Evolutionary conservation across 2,329 filamentous ascomycete species (phyloP).

Genomic region (Fusarium floridanum): DNA sequence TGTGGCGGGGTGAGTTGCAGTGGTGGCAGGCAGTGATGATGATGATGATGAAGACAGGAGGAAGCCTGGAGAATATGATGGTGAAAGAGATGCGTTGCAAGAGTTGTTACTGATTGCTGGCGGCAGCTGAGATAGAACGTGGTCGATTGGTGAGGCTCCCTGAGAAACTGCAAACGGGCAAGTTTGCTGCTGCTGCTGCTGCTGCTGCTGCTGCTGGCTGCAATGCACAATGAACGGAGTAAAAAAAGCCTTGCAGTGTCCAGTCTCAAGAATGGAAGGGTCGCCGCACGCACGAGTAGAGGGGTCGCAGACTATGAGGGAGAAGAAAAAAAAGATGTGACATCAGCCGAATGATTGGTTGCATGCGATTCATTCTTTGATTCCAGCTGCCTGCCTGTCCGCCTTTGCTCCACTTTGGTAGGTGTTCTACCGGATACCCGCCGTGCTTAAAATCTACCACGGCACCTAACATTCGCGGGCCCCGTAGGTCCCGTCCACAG

Average conservation of each 20-base stretch:
- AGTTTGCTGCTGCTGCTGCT: neutral
- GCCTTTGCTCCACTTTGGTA: neutral
- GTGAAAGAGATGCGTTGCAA: neutral
- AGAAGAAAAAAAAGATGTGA: neutral
- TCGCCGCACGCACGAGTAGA: too few species aligned
- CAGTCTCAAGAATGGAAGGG: neutral
- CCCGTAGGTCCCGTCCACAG: neutral
- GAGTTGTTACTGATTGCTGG: neutral
- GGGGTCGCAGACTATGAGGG: neutral
- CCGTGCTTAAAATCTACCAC: neutral
- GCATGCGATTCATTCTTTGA: neutral
- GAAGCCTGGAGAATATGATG: neutral
- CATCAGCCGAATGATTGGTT: constrained; percentile 3
- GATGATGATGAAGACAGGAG: constrained; percentile 11
- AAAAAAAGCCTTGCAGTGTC: neutral
- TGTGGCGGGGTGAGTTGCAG: neutral
- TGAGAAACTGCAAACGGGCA: neutral
- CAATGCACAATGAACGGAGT: neutral
- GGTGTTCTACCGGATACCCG: neutral
- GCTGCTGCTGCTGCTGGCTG: neutral
- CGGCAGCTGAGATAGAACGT: neutral
- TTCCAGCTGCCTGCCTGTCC: neutral
- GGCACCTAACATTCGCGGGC: neutral
- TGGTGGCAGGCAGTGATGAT: constrained; percentile 6
- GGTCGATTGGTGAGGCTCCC: neutral